These are phyloP conservation scores for Mallotus repandus DNA, from an alignment of 441 rosid species.

Conservation along the genomic window DNA sequence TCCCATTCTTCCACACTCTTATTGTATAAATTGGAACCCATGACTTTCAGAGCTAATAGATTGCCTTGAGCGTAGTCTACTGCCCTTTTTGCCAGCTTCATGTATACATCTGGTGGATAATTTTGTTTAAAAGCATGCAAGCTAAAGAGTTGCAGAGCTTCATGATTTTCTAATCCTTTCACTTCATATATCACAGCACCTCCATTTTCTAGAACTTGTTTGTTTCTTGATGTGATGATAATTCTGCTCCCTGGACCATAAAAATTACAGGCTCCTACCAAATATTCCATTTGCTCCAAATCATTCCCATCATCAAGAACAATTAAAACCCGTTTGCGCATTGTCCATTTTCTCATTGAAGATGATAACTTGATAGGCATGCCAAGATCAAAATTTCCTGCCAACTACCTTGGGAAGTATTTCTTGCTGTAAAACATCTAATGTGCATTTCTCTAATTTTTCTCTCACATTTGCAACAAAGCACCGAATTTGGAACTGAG, in stretches of 20 bases:
- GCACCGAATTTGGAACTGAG: not conserved
- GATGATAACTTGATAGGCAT: not conserved
- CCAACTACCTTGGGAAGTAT: not conserved
- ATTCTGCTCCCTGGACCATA: slow-evolving; percentile 17
- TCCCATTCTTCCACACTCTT: slow-evolving; percentile 4
- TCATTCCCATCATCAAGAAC: slow-evolving; percentile 21
- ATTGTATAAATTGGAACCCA: slow-evolving; percentile 6
- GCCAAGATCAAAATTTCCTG: not conserved
- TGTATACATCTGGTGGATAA: not conserved
- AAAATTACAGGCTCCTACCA: not conserved
- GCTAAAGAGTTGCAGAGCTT: slow-evolving; percentile 14
- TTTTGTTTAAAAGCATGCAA: slow-evolving; percentile 16
- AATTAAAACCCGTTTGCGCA: slow-evolving; percentile 15
- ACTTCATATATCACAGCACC: slow-evolving; percentile 5
- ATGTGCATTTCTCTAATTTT: not conserved
- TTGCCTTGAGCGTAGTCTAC: slow-evolving; percentile 2
- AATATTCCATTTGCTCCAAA: not conserved
- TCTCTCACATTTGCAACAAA: slow-evolving; percentile 1
- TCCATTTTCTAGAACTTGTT: slow-evolving; percentile 1
- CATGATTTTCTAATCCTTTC: not conserved
- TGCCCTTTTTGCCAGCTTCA: not conserved
- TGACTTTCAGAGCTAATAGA: slow-evolving; percentile 23
- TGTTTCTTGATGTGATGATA: slow-evolving; percentile 17
- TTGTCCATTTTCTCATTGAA: not conserved
- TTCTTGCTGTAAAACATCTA: not conserved